A percentile compares a stretch with the other conserved stretches of the same genome.
phyloP scores from a whole-genome alignment of 1,139 yeast genomes.

The Magnusiomyces suaveolens region DNA sequence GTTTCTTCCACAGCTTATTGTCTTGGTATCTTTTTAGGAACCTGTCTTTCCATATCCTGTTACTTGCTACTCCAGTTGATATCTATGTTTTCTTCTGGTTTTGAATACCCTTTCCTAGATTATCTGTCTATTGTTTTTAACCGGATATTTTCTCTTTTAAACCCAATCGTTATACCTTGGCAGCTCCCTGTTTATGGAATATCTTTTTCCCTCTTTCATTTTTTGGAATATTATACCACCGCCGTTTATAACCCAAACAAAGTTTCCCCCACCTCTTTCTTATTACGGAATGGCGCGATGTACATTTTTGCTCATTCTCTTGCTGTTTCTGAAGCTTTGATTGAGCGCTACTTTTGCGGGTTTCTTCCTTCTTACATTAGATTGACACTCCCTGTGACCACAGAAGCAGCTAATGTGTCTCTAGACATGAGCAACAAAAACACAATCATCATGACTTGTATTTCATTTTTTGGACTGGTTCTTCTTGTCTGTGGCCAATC shows the following conservation, averaged over 20 bases:
- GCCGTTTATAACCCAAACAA: constrained; percentile 59
- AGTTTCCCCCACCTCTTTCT: constrained; percentile 65
- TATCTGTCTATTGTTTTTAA: not conserved
- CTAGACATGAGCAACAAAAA: too few relatives aligned
- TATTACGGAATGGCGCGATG: constrained; percentile 58
- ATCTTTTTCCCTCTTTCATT: constrained; percentile 56
- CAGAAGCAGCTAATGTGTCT: too few relatives aligned
- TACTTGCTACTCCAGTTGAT: not conserved
- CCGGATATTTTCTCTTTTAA: not conserved
- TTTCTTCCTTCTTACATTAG: not conserved
- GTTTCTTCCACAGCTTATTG: constrained; percentile 14
- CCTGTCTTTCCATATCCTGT: not conserved
- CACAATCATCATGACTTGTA: constrained; percentile 17
- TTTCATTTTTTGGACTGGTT: constrained; percentile 38
- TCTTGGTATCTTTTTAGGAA: constrained; percentile 15
- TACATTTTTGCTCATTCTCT: constrained; percentile 55
- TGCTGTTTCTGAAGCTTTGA: constrained; percentile 42
- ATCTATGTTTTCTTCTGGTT: too few relatives aligned
- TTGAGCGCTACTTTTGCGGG: constrained; percentile 20
- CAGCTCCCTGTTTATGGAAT: constrained; percentile 43
- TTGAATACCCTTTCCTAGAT: not conserved
- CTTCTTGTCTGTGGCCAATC: constrained; percentile 50
- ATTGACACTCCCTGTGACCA: not conserved
- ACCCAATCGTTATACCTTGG: constrained; percentile 7
- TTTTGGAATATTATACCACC: constrained; percentile 71